Evolutionary conservation across 176 grass and related monocot genomes (phyloP), one percentile per base, ranked within the genome.

Genomic region (Bolboschoenus planiculmis): DNA sequence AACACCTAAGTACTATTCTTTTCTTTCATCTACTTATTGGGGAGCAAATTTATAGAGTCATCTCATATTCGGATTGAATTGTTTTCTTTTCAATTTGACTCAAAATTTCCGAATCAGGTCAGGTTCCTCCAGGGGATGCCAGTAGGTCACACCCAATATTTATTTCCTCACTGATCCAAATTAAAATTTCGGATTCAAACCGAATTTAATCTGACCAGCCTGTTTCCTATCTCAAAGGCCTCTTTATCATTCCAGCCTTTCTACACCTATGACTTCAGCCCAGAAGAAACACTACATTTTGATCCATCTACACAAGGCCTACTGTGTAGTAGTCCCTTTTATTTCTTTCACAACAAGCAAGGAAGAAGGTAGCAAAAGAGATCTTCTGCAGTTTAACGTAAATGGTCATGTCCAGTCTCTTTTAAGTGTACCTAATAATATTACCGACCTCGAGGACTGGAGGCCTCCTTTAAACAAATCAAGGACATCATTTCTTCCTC

Each of bases 321-420:
- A 30, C 31, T 54, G 13, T 20, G 6, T 77, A 10, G 5, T 50
- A 48, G 20, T 27, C 30, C 24, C 78, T 21, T 63, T 62, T 62
- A 35, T 82, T 81, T 82, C 79, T 82, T 82, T 82, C 58, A 50
- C 56, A 61, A 65, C 80, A 82, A 82, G 80, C 39, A 82, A 82
- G 79, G 58, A 82, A 82, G 58, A 82, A 82, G 13, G 5, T 0
- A 80, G 43, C 31, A 6, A 5, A 50, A 64, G 7, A 33, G 13
- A 80, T 65, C 24, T 13, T 50, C 79, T 82, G 36, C 79, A 0
- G 72, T 51, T 50, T 0, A 4, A 33, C 23, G 0, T 27, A 40
- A 74, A 74, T 27, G n/a, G 40, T 3, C 1, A 16, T 14, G 15
- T 74, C 40, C 70, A 15, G 70, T 74, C 65, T 0, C 3, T 2